Evolutionary conservation across 1,139 yeast genomes (phyloP).

Genomic region (Kodamaea sp.): DNA sequence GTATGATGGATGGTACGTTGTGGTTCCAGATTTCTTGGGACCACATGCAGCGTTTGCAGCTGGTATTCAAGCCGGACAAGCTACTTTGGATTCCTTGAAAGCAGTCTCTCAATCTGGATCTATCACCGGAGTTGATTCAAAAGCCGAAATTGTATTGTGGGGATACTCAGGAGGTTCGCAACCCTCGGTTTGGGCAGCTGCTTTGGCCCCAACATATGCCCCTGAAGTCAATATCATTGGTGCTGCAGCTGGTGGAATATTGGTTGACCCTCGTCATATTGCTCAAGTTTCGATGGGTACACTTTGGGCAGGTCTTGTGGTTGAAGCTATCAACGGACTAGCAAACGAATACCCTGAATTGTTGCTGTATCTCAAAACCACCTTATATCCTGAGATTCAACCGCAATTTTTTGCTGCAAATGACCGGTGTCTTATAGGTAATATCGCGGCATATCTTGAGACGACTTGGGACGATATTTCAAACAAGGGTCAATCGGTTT

Average conservation of each 20-base stretch:
- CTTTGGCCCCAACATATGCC: constrained; percentile 21
- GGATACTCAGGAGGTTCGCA: constrained; percentile 24
- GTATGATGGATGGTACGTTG: constrained; percentile 21
- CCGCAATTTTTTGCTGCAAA: neutral
- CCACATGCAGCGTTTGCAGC: constrained; percentile 28
- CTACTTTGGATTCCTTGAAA: constrained; percentile 30
- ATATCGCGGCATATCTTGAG: neutral
- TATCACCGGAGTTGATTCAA: constrained; percentile 15
- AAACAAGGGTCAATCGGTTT: neutral
- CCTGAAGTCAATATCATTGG: constrained; percentile 21
- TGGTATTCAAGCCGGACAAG: constrained; percentile 30
- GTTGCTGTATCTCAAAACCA: neutral
- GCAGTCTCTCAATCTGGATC: constrained; percentile 16
- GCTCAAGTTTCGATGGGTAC: constrained; percentile 21
- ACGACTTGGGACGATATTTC: constrained; percentile 1
- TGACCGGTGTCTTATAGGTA: neutral
- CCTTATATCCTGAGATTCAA: neutral
- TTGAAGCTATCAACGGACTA: constrained; percentile 2
- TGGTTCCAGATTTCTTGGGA: constrained; percentile 28
- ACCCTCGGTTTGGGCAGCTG: constrained; percentile 22
- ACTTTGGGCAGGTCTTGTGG: neutral
- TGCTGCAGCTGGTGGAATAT: constrained; percentile 19
- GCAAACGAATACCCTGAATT: constrained; percentile 26
- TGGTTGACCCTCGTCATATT: constrained; percentile 23
- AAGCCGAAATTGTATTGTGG: constrained; percentile 19